A percentile compares a stretch with the other conserved stretches of the same genome.
phyloP scores from a whole-genome alignment of 805 yeast species.

The Candida boleticola region DNA sequence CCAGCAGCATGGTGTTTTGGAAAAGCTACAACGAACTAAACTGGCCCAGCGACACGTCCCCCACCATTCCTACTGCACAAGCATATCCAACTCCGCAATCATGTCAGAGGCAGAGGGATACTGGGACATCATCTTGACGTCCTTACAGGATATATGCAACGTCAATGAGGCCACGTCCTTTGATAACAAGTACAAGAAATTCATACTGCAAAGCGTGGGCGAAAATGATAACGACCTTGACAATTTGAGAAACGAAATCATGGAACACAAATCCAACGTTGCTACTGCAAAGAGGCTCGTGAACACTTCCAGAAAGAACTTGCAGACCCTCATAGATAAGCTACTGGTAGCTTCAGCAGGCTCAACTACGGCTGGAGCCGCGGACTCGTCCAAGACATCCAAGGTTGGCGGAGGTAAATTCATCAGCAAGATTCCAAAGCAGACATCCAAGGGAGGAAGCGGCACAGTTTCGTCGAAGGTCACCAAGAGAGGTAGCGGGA shows the following conservation, averaged over 20 bases:
- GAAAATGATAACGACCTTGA: constrained; percentile 35
- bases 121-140: constrained; percentile 68
- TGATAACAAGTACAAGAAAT: constrained; percentile 36
- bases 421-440: background rate
- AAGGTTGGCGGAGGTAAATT: constrained; percentile 2
- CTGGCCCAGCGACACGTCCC: too few species aligned
- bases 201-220: constrained; percentile 6
- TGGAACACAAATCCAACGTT: constrained; percentile 56
- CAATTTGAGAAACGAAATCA: constrained; percentile 38
- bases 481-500: constrained; percentile 11
- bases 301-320: constrained; percentile 42
- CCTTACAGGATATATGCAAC: constrained; percentile 66
- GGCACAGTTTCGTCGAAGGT: constrained; percentile 4
- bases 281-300: constrained; percentile 45
- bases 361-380: background rate
- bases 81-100: too few species aligned
- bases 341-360: constrained; percentile 15
- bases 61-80: too few species aligned
- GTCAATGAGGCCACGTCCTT: constrained; percentile 55
- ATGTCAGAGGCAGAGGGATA: constrained; percentile 47
- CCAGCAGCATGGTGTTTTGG: too few species aligned
- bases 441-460: background rate
- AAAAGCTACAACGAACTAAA: too few species aligned
- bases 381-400: constrained; percentile 4
- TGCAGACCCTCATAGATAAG: constrained; percentile 42